Evolutionary conservation across 1,139 yeast genomes (phyloP).

Genomic region (Taiozyma onychis): DNA sequence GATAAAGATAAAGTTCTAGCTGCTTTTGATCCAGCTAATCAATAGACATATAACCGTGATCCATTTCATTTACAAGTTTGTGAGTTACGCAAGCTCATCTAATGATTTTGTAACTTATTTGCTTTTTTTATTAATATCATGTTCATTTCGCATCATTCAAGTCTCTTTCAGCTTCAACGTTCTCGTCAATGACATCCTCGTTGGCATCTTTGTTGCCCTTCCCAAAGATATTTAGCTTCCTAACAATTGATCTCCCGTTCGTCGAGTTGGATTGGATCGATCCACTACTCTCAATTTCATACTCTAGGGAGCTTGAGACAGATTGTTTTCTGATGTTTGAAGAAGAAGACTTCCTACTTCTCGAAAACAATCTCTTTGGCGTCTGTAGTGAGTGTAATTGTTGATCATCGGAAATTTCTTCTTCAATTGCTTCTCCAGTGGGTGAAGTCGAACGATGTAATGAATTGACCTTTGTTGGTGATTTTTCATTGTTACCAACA

Average conservation of each 20-base stretch:
- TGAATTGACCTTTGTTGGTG: slow-evolving; percentile 14
- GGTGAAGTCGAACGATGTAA: slow-evolving; percentile 11
- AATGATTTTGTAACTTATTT: no score
- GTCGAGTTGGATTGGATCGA: slow-evolving; percentile 13
- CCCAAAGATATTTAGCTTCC: slow-evolving; percentile 20
- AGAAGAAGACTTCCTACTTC: slow-evolving; percentile 14
- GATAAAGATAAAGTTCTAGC: slow-evolving; percentile 25
- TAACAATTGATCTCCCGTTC: slow-evolving; percentile 14
- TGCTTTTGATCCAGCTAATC: slow-evolving; percentile 24
- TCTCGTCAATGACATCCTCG: slow-evolving; percentile 16
- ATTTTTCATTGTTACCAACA: slow-evolving; percentile 16
- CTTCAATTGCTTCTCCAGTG: slow-evolving; percentile 7
- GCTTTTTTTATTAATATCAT: not conserved
- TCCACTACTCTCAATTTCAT: slow-evolving; percentile 5
- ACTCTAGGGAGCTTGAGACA: slow-evolving; percentile 13
- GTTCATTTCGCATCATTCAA: not conserved
- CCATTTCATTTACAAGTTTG: no score
- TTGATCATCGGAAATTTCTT: slow-evolving; percentile 15
- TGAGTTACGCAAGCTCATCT: no score
- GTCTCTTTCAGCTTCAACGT: slow-evolving; percentile 10
- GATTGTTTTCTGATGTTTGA: slow-evolving; percentile 17
- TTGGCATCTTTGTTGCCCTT: slow-evolving; percentile 7
- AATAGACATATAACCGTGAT: not conserved
- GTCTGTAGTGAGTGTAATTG: slow-evolving; percentile 3
- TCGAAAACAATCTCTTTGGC: slow-evolving; percentile 18